phyloP scores from a whole-genome alignment of 78 protist genomes.

The Emiliania huxleyi region DNA sequence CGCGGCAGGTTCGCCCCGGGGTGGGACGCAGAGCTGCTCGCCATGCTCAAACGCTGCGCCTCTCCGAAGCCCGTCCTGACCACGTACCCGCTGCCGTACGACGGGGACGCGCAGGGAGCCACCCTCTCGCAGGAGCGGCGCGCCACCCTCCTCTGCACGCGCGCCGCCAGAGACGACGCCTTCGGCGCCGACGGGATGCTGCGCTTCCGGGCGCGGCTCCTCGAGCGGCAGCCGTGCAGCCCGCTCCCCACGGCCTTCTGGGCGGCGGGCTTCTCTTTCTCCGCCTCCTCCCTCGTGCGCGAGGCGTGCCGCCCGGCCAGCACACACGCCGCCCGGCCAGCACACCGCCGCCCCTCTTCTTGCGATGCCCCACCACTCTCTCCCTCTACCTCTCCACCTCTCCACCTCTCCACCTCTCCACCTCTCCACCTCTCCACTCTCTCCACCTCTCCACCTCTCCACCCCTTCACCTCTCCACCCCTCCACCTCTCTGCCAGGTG shows the following conservation, averaged over 20 bases:
- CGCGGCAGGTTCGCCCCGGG: neutral
- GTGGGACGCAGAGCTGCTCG: neutral
- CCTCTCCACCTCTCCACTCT: too few species aligned
- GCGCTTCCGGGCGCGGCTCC: slow-evolving; percentile 46
- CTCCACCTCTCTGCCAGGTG: slow-evolving; percentile 13
- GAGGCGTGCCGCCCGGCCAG: too few species aligned
- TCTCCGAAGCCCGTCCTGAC: slow-evolving; percentile 41
- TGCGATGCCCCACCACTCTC: too few species aligned
- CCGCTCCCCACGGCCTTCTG: slow-evolving; percentile 51
- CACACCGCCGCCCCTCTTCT: too few species aligned
- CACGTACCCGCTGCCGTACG: slow-evolving; percentile 66
- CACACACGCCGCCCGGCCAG: too few species aligned
- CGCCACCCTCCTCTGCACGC: slow-evolving; percentile 32
- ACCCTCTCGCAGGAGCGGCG: slow-evolving; percentile 22
- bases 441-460: too few species aligned
- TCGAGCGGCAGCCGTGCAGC: neutral
- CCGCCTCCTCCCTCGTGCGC: neutral
- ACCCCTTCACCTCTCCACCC: too few species aligned
- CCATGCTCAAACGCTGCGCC: neutral
- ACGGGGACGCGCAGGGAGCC: slow-evolving; percentile 7
- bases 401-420: too few species aligned
- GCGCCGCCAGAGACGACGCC: neutral
- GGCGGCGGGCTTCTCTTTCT: slow-evolving; percentile 66
- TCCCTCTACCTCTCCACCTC: too few species aligned
- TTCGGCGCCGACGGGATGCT: slow-evolving; percentile 44